Evolutionary conservation across 2,329 filamentous ascomycete genomes (phyloP), one percentile per base, ranked within the genome.

Genomic region (Calonectria pseudoreteaudii): DNA sequence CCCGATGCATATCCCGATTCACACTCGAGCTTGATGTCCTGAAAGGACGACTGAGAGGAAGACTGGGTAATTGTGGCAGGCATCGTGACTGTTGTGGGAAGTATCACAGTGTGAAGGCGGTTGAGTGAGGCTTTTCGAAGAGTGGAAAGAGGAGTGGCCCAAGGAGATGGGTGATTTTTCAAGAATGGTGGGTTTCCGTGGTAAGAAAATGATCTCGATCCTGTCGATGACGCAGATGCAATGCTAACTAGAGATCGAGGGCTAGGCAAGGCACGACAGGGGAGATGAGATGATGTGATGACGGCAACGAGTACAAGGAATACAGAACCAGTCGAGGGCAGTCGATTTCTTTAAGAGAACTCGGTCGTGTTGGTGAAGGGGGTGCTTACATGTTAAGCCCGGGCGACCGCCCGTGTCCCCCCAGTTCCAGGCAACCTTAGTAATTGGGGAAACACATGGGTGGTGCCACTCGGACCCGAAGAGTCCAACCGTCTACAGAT

Each of bases 1-100:
- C 81, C 84, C n/a, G 88, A 93, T 81, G 92, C 94, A 87, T 98
- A 98, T 76, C 96, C 96, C 44, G 96, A 98, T 86, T 98, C 95
- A 75, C 89, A 84, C 52, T 90, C 84, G 73, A 86, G 80, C 79
- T 87, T 89, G 72, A 83, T 83, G 76, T 85, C 83, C 73, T 83
- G 74, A 72, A 85, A 82, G 58, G 86, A 76, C 70, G 84, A 80
- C 74, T 83, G 83, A n/a, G 87, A 86, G 36, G 85, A 86, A 47
- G 83, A 80, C 75, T 85, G 82, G 52, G 83, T 83, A 78, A 83
- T 84, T 66, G 81, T 78, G 78, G 81, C 76, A 73, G 85, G 81
- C 81, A 84, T 85, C 70, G 77, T 82, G 79, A 83, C 83, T 80
- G 58, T n/a, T 71, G 9, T 66, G 60, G 60, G 70, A 68, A 60